Percentiles rank a stretch among this genome's conserved stretches.
Conservation (phyloP, 2,329 filamentous ascomycete genomes). For the Venturia oleaginea region DNA sequence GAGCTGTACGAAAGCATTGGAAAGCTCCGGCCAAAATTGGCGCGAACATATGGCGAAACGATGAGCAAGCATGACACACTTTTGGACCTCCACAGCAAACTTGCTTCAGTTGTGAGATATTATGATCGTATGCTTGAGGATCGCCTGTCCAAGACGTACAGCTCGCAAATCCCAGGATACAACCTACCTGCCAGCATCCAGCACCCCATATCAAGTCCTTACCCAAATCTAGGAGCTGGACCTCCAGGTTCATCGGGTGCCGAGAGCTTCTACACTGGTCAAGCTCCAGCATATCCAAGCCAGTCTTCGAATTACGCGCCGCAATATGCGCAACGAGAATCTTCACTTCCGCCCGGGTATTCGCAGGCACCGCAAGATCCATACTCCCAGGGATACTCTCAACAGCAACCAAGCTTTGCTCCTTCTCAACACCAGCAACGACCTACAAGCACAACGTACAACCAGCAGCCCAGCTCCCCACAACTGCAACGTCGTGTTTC, state of each 20-base stretch:
- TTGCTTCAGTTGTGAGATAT: constrained; percentile 92
- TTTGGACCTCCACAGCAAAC: constrained; percentile 85
- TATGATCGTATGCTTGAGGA: constrained; percentile 98
- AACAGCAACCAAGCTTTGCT: constrained; percentile 18
- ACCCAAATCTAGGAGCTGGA: constrained; percentile 48
- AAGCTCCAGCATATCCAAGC: constrained; percentile 33
- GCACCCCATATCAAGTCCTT: constrained; percentile 3
- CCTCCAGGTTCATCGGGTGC: constrained; percentile 44
- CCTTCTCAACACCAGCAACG: constrained; percentile 18
- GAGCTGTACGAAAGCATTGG: constrained; percentile 97
- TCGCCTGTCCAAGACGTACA: constrained; percentile 83
- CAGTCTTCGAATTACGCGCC: constrained; percentile 40
- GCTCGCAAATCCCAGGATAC: constrained; percentile 52
- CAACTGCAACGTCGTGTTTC: constrained; percentile 28
- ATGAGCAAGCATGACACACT: constrained; percentile 99
- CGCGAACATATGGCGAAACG: constrained; percentile 91
- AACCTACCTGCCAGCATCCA: constrained; percentile 21
- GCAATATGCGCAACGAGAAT: constrained; percentile 37
- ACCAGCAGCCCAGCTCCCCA: constrained; percentile 21
- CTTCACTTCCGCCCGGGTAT: background rate
- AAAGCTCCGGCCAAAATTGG: constrained; percentile 83
- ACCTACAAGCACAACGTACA: constrained; percentile 19
- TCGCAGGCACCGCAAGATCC: constrained; percentile 34
- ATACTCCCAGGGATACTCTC: constrained; percentile 28
- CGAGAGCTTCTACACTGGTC: constrained; percentile 76